Conservation (phyloP, 2,329 filamentous ascomycete species). For the Aspergillus sp. region DNA sequence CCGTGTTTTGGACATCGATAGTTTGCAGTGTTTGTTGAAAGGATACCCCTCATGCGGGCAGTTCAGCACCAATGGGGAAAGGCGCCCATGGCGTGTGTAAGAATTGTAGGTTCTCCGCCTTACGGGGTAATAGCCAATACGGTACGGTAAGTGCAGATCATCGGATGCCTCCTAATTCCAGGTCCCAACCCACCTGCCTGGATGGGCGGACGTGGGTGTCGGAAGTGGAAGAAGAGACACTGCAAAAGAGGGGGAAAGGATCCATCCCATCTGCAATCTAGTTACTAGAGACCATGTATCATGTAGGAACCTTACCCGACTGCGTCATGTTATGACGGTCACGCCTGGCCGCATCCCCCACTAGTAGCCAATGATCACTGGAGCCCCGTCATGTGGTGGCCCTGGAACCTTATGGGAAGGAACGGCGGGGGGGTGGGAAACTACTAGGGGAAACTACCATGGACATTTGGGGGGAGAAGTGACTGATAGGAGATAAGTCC, state of each 20-base stretch:
- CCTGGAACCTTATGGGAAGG: constrained; percentile 5
- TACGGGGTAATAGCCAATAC: constrained; percentile 1
- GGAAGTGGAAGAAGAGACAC: too few species aligned
- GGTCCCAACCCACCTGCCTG: background rate
- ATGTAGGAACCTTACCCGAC: constrained; percentile 5
- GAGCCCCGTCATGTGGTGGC: constrained; percentile 14
- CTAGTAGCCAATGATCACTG: constrained; percentile 13
- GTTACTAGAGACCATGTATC: background rate
- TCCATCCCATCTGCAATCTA: too few species aligned
- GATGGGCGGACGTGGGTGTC: background rate
- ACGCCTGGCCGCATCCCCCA: constrained; percentile 1
- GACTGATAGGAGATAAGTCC: constrained; percentile 18
- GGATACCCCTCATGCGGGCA: constrained; percentile 22
- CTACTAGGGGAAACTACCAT: too few species aligned
- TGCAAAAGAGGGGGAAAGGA: too few species aligned
- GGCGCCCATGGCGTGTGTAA: background rate
- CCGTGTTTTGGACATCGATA: constrained; percentile 11
- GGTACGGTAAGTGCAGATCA: constrained; percentile 8
- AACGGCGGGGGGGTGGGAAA: background rate
- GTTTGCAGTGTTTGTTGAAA: constrained; percentile 15
- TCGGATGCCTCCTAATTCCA: background rate
- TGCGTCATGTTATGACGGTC: constrained; percentile 15
- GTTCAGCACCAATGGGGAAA: constrained; percentile 11
- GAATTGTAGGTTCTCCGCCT: background rate
- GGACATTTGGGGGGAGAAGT: background rate